Percentiles rank a stretch among this genome's conserved stretches.
phyloP scores from a whole-genome alignment of 208 protist genomes.

The Crithidia fasciculata region DNA sequence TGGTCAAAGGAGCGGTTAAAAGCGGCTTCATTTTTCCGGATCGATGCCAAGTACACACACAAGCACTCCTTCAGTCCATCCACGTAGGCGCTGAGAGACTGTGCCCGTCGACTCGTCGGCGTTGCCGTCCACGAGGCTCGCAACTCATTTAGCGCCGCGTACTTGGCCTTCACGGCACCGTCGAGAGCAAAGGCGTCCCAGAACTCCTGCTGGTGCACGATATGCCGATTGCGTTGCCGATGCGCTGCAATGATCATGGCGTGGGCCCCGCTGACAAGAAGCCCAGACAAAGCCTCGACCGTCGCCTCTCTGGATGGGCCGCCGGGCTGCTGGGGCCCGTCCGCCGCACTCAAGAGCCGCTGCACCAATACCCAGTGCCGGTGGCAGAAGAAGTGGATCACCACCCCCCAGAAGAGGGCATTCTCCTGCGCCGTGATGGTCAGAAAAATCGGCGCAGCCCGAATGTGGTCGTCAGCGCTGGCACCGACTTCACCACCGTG shows the following conservation, averaged over 20 bases:
- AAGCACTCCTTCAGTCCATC: not conserved
- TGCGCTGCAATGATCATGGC: not conserved
- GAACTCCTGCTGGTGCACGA: not conserved
- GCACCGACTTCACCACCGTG: not conserved
- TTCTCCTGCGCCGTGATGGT: not conserved
- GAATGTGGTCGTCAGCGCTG: not conserved
- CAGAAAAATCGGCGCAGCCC: not conserved
- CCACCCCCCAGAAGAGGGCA: not conserved
- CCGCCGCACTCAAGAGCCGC: not conserved
- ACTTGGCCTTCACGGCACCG: not conserved
- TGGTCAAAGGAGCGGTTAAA: not conserved
- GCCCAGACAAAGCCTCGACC: not conserved
- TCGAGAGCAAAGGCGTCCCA: not conserved
- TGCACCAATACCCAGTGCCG: not conserved
- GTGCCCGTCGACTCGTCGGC: not conserved
- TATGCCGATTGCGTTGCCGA: not conserved
- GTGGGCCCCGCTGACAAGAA: not conserved
- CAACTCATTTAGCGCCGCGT: not conserved
- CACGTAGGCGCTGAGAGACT: not conserved
- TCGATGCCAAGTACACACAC: not conserved
- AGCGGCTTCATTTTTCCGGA: not conserved
- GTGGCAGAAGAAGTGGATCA: not conserved
- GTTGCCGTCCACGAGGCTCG: no score
- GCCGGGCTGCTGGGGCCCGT: not conserved
- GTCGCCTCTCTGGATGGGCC: not conserved